These are phyloP conservation scores for Trametes villosa DNA, from an alignment of 768 basidiomycete species.

Conservation along the genomic window DNA sequence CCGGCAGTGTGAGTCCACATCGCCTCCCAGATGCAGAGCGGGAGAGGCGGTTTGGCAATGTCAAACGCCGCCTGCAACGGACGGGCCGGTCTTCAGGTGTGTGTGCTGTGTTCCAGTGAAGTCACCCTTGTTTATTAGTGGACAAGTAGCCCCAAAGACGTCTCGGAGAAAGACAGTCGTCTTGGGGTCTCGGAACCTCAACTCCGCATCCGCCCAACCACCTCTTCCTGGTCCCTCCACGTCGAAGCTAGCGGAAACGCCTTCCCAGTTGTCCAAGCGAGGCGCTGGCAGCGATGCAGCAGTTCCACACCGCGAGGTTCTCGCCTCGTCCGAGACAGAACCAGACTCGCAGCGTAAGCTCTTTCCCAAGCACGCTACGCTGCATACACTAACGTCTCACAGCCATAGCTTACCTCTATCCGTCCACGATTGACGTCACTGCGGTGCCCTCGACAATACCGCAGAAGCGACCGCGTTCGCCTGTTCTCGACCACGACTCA, in stretches of 20 bases:
- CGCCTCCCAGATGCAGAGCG: background rate
- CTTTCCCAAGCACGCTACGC: background rate
- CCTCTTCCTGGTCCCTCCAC: background rate
- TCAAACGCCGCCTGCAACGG: background rate
- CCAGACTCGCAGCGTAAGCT: slow-evolving; percentile 17
- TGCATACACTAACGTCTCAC: background rate
- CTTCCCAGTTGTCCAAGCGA: background rate
- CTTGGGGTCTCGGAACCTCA: slow-evolving; percentile 6
- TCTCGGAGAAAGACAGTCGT: background rate
- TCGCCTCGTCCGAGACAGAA: slow-evolving; percentile 15
- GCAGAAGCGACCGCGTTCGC: slow-evolving; percentile 7
- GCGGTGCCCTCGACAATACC: background rate
- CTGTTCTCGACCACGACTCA: slow-evolving; percentile 3
- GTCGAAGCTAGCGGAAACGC: background rate
- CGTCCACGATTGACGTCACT: slow-evolving; percentile 10
- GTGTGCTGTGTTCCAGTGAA: background rate
- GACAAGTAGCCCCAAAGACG: too few relatives aligned
- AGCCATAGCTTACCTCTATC: slow-evolving; percentile 15
- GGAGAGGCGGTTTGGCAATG: background rate
- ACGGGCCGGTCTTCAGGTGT: background rate
- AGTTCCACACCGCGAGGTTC: background rate
- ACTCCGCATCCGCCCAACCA: background rate
- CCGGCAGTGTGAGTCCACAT: background rate
- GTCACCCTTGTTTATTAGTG: too few relatives aligned
- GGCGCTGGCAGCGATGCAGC: background rate